Evolutionary conservation across 78 protist species (phyloP).

Genomic region (Dictyostelium citrinum): DNA sequence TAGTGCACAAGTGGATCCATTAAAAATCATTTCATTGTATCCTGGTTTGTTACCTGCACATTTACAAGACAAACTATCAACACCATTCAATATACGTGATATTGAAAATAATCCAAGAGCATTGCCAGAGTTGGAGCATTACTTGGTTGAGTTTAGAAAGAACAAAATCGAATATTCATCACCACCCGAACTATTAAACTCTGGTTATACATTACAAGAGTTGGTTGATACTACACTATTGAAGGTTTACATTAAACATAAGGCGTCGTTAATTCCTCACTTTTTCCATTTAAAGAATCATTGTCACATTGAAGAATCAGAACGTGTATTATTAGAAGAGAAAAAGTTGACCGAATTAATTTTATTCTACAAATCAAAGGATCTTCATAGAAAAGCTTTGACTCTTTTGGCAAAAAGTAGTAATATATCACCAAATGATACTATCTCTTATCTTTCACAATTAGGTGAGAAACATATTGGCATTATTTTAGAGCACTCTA

Average conservation of each 20-base stretch:
- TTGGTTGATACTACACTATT: slow-evolving; percentile 53
- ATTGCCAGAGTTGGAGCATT: slow-evolving; percentile 24
- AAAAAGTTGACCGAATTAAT: slow-evolving; percentile 45
- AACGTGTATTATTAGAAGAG: slow-evolving; percentile 53
- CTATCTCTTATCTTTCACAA: slow-evolving; percentile 48
- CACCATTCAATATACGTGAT: slow-evolving; percentile 33
- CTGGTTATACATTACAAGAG: slow-evolving; percentile 54
- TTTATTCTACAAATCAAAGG: slow-evolving; percentile 59
- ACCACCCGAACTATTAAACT: slow-evolving; percentile 46
- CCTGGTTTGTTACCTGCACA: slow-evolving; percentile 55
- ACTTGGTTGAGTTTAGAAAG: slow-evolving; percentile 18
- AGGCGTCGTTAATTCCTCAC: slow-evolving; percentile 19
- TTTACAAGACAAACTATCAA: slow-evolving; percentile 42
- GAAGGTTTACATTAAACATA: slow-evolving; percentile 56
- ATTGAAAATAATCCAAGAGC: slow-evolving; percentile 50
- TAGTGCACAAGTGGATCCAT: slow-evolving; percentile 52
- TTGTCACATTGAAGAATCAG: slow-evolving; percentile 61
- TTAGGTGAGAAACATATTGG: slow-evolving; percentile 55
- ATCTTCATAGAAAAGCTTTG: slow-evolving; percentile 69
- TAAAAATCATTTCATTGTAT: slow-evolving; percentile 25
- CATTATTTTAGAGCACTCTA: slow-evolving; percentile 63
- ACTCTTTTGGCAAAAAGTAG: slow-evolving; percentile 13
- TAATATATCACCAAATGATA: slow-evolving; percentile 40
- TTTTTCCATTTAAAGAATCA: slow-evolving; percentile 40
- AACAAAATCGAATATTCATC: slow-evolving; percentile 18